Base-by-base conservation (phyloP, 2,329 filamentous ascomycete species). In the Tricladium varicosporioides region DNA sequence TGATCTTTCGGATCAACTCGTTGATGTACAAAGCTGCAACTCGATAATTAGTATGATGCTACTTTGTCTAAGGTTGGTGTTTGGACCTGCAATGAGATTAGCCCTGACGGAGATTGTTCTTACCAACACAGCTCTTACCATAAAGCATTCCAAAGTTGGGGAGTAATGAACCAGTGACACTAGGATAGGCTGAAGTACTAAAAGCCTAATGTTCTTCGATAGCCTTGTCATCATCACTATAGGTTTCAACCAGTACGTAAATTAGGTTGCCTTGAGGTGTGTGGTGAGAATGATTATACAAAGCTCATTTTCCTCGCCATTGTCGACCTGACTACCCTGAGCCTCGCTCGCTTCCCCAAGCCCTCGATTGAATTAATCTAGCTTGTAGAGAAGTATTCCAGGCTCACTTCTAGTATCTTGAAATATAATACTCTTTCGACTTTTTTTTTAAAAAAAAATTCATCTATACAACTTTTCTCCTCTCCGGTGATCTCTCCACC, bases 221-320 rank as follows among this genome's bases (percentile, higher is more conserved):
- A 0, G 74, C 53, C 5, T 73, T 72, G 1, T 75, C 75, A 14
- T 74, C 65, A 0, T 66, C 63, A 5, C 82, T 82, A 9, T 70
- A 74, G 15, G 85, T 72, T 78, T 70, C 60, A 86, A 82, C 0
- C 81, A 81, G 61, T 80, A 75, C 73, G 85, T 76, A 69, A 85
- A 85, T 47, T 85, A 78, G 0, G 80, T 76, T 0, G 82, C 80
- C 19, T 77, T 74, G 72, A 86, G 86, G 0, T 83, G 83, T 0
- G 82, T 86, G 0, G 83, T 83, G 7, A 80, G 74, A 19, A 86
- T 71, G 13, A 86, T 74, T 15, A 84, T 67, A 63, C 85, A 82
- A 63, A 79, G 80, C 16, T 79, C 74, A 45, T 76, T 68, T n/a
- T 73, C 73, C 2, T 65, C 66, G 2, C 71, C 75, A 1, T 71